Evolutionary conservation across 2,329 filamentous ascomycete species (phyloP), one percentile per base, ranked within the genome.

Genomic region (Immersiporthe knoxdaviesiana): DNA sequence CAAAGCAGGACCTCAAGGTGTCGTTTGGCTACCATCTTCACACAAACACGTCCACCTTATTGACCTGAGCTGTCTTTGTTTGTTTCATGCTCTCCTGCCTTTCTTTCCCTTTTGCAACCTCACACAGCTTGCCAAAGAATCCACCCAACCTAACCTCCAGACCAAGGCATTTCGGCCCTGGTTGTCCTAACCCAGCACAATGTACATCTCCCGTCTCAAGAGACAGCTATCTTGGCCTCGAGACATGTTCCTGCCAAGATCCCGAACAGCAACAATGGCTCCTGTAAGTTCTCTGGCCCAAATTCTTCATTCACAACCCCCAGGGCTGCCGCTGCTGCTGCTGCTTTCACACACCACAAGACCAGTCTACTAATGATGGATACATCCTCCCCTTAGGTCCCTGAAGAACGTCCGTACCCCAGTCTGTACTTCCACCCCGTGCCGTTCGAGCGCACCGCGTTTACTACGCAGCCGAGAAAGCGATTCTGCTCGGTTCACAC

Each of bases 331-430:
- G 44, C 44, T 27, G 41, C 16, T 32, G 24, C 18, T 37, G 44
- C 11, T 10, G 24, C 21, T 10, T 21, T 18, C 30, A n/a, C 18
- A 64, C 14, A 64, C 21, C 12, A 54, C 32, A n/a, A 52, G 44
- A 64, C 21, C 30, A 54, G 16, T 2, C 27, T 24, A n/a, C 61
- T 63, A 1, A 50, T 27, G 39, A 18, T 21, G 41, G n/a, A 27
- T 16, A 16, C 1, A 14, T 32, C 37, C 7, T 5, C 35, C 24
- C 5, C 11, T 8, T 44, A 66, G 65, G 16, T 39, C 8, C 1
- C 30, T 4, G 44, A 67, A 39, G 32, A 67, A n/a, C 58, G 65
- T 12, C 65, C 65, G 8, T 67, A 62, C 10, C 65, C 65, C 24
- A 30, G 41, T 14, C 59, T 67, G 16, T 16, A 47, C 12, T 67